Evolutionary conservation across 2,329 filamentous ascomycete species (phyloP), one percentile per base, ranked within the genome.

Genomic region (Aspergillus quadricinctus): DNA sequence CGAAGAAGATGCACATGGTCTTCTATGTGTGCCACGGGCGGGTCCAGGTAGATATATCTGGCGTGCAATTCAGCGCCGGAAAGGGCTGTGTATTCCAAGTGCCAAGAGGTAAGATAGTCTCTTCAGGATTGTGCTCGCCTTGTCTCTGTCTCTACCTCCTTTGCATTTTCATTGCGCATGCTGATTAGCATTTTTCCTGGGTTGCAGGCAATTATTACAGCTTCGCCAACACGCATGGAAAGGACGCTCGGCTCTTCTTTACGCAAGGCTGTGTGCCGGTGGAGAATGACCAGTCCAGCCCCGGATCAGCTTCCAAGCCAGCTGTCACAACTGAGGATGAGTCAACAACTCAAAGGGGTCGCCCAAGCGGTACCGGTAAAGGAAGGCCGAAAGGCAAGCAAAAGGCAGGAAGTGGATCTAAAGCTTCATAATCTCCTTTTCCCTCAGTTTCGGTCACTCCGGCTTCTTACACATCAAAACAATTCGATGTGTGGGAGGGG

Each of bases 21-120:
- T 97, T 97, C 73, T 97, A 96, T 66, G 88, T 99, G 29, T 88
- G 91, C 64, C 83, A 84, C 48, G 94, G 94, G 23, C 86, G 88
- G 61, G 91, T 97, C 21, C 80, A 86, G 62, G 92, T 96, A 21
- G 88, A 85, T 28, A 89, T 77, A 11, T 73, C 72, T 6, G 74
- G 73, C 4, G 71, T 77, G 6, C 72, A 74, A 57, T 97, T 99
- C 71, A 86, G 88, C 55, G 92, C 96, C 61, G 86, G 87, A 40
- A 91, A 89, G 64, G 92, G 93, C 43, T 93, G 93, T 53, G 88
- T 92, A 73, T 97, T 90, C 83, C 92, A 96, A 73, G 92, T 99
- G 59, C 94, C 94, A 25, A 85, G 93, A 85, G 93, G 93, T 97
- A 76, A 80, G 88, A 77, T 48, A 25, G 23, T 48, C 35, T 4